phyloP scores from a whole-genome alignment of 2,329 filamentous ascomycete species.

The Colletotrichum tabaci region DNA sequence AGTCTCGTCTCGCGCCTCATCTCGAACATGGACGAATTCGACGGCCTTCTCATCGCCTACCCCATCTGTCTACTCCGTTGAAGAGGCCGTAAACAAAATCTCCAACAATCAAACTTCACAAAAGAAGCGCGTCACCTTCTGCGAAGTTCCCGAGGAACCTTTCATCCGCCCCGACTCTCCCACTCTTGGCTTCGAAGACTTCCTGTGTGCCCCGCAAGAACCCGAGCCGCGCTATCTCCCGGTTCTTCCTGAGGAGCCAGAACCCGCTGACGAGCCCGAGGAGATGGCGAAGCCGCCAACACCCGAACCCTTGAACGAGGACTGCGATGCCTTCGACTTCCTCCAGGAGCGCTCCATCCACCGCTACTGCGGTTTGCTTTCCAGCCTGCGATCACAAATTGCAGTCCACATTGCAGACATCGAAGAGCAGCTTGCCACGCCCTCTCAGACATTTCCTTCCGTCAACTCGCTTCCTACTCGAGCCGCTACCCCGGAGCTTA shows the following conservation, averaged over 20 bases:
- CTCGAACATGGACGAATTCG: slow-evolving; percentile 55
- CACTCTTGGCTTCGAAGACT: slow-evolving; percentile 70
- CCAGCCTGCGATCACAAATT: slow-evolving; percentile 64
- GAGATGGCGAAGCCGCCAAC: slow-evolving; percentile 44
- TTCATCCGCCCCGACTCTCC: slow-evolving; percentile 72
- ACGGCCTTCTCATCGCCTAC: slow-evolving; percentile 63
- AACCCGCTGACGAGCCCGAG: slow-evolving; percentile 44
- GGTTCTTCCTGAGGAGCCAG: slow-evolving; percentile 39
- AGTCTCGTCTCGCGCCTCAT: slow-evolving; percentile 55
- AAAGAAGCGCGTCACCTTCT: slow-evolving; percentile 59
- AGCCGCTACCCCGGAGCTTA: slow-evolving; percentile 41
- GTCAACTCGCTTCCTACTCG: slow-evolving; percentile 39
- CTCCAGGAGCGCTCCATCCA: slow-evolving; percentile 60
- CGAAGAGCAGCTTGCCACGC: slow-evolving; percentile 55
- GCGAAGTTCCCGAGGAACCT: slow-evolving; percentile 57
- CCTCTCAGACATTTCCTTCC: slow-evolving; percentile 42
- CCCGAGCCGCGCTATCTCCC: slow-evolving; percentile 40
- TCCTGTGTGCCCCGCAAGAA: slow-evolving; percentile 45
- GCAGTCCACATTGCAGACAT: slow-evolving; percentile 63
- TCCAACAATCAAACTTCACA: slow-evolving; percentile 34
- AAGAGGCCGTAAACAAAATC: slow-evolving; percentile 47
- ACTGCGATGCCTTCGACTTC: slow-evolving; percentile 52
- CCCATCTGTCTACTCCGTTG: slow-evolving; percentile 58
- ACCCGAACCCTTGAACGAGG: slow-evolving; percentile 37
- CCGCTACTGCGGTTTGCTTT: slow-evolving; percentile 65